A percentile compares a stretch with the other conserved stretches of the same genome.
These are phyloP conservation scores for Pythium rhizo-oryzae DNA, from an alignment of 352 stramenopile species.

Conservation along the genomic window DNA sequence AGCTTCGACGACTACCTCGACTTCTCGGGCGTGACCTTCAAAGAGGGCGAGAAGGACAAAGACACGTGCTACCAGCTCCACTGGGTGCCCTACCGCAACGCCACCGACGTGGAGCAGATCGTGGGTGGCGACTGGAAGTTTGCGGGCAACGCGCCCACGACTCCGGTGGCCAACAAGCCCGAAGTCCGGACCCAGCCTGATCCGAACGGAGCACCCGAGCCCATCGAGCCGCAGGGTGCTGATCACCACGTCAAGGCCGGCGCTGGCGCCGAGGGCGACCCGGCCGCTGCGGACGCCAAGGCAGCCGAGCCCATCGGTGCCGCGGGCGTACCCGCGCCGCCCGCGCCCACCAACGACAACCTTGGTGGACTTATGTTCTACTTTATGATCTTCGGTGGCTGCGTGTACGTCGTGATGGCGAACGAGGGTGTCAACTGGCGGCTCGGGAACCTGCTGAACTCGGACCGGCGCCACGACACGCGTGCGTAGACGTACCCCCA, in stretches of 20 bases:
- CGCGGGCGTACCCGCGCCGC: neutral
- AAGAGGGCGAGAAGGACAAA: slow-evolving; percentile 26
- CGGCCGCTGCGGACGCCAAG: neutral
- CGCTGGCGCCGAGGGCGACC: slow-evolving; percentile 15
- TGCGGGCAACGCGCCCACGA: neutral
- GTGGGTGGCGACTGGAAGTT: slow-evolving; percentile 31
- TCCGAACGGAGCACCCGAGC: slow-evolving; percentile 8
- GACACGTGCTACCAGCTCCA: slow-evolving; percentile 44
- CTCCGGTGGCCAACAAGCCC: neutral
- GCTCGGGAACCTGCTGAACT: slow-evolving; percentile 17
- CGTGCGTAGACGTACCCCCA: slow-evolving; percentile 4
- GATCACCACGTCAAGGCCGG: slow-evolving; percentile 26
- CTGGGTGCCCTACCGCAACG: slow-evolving; percentile 40
- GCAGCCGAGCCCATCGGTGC: neutral
- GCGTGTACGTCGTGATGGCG: slow-evolving; percentile 26
- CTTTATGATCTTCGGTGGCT: slow-evolving; percentile 23
- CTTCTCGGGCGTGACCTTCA: slow-evolving; percentile 36
- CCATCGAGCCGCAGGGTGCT: slow-evolving; percentile 12
- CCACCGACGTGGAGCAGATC: slow-evolving; percentile 33
- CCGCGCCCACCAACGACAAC: neutral
- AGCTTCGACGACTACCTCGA: slow-evolving; percentile 36
- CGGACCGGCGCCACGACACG: slow-evolving; percentile 14
- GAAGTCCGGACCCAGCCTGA: neutral
- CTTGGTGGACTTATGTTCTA: slow-evolving; percentile 23
- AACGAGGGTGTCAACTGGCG: slow-evolving; percentile 26